Evolutionary conservation across 345 rosid genomes (phyloP), one percentile per base, ranked within the genome.

Genomic region (Moringa oleifera): DNA sequence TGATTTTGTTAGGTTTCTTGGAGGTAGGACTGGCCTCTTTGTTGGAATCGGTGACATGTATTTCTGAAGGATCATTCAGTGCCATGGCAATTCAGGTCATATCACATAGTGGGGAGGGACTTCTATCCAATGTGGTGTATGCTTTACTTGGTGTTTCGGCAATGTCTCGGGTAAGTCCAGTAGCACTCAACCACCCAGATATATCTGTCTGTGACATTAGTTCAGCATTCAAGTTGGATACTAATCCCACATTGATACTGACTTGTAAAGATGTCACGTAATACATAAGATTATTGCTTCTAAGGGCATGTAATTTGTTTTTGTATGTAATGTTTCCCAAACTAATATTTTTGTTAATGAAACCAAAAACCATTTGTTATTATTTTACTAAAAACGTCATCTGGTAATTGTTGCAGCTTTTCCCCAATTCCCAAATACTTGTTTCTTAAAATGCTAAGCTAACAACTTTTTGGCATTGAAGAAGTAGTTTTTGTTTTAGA

Each of bases 81-180:
- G 83, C 81, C 51, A 77, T 75, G 59, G 75, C 80, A 60, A 72
- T 93, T 75, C 91, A 87, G 75, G 87, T 89, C 68, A 73, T 82
- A 71, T 84, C 88, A 68, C 91, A 69, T 68, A 84, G 87, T 62
- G 98, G 98, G 51, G 97, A 92, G 75, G 97, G 96, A 58, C 94
- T 93, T 59, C 79, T 89, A 59, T 92, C 98, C 65, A 89, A 86
- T 74, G 75, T 89, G 51, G 76, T 92, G 61, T 92, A 92, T 83
- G 96, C 95, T 73, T 75, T 92, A 73, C 96, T 92, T 58, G 97
- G 98, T 67, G 88, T 89, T 68, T 91, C 97, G 51, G 97, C 98
- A 69, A 87, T 92, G 97, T 87, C 98, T 66, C 80, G 96, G 91
- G 98, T 93, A 89, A 77, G 12, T 41, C 12, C 47, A 41, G 1